Evolutionary conservation across 352 stramenopile genomes (phyloP).

Genomic region (Phytopythium oedochilum): DNA sequence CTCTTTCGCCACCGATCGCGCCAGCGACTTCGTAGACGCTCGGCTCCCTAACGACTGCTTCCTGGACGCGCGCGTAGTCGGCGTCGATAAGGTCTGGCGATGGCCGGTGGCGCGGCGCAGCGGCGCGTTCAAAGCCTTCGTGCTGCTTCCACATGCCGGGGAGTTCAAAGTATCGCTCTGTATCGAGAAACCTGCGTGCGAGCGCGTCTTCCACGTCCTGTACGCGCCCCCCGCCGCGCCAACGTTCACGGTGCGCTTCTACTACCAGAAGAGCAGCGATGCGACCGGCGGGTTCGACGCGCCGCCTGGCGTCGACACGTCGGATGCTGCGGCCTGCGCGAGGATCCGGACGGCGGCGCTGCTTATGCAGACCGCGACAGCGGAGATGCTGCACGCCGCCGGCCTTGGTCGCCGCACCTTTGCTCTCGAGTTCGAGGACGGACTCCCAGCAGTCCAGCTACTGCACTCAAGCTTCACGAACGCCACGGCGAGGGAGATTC

Average conservation of each 20-base stretch:
- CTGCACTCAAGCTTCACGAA: constrained; percentile 56
- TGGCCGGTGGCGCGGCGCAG: constrained; percentile 40
- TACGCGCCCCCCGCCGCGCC: constrained; percentile 24
- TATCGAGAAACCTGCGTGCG: constrained; percentile 1
- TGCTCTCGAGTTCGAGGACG: constrained; percentile 45
- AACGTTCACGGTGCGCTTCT: constrained; percentile 47
- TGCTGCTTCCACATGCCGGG: constrained; percentile 43
- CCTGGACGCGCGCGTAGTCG: constrained; percentile 36
- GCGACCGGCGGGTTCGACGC: constrained; percentile 51
- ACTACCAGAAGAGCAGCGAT: constrained; percentile 62
- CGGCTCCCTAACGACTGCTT: constrained; percentile 17
- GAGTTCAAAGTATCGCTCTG: constrained; percentile 29
- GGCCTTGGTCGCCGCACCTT: constrained; percentile 48
- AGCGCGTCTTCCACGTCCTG: constrained; percentile 27
- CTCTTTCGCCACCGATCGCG: not conserved
- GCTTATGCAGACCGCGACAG: constrained; percentile 46
- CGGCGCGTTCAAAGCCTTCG: constrained; percentile 57
- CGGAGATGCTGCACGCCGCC: constrained; percentile 41
- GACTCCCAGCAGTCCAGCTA: constrained; percentile 44
- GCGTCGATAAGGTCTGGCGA: constrained; percentile 10
- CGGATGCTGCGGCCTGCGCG: constrained; percentile 35
- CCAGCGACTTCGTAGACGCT: not conserved
- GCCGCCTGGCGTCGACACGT: constrained; percentile 42
- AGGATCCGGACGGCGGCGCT: constrained; percentile 56
- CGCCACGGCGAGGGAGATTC: constrained; percentile 30